A percentile compares a stretch with the other conserved stretches of the same genome.
phyloP scores from a whole-genome alignment of 2,329 filamentous ascomycete genomes.

The Cryphonectria radicalis region DNA sequence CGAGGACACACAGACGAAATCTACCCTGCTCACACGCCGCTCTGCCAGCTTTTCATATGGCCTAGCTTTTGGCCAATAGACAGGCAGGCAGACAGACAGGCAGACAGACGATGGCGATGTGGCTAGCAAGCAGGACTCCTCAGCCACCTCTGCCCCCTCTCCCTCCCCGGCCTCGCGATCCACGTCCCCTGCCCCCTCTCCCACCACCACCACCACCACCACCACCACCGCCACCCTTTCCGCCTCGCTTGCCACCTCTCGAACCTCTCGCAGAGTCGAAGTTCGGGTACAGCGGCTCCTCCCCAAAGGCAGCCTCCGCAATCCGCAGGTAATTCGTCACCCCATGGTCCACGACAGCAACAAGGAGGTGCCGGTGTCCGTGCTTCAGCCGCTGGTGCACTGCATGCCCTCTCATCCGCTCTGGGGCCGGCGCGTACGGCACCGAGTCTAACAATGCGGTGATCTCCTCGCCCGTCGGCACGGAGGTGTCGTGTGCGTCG shows the following conservation, averaged over 20 bases:
- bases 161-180: slow-evolving; percentile 44
- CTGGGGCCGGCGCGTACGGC: slow-evolving; percentile 65
- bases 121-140: neutral
- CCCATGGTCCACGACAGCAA: slow-evolving; percentile 89
- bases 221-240: slow-evolving; percentile 39
- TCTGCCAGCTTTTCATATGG: neutral
- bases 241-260: slow-evolving; percentile 45
- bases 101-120: neutral
- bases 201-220: slow-evolving; percentile 39
- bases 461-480: slow-evolving; percentile 77
- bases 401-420: slow-evolving; percentile 48
- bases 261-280: slow-evolving; percentile 46
- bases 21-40: neutral
- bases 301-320: slow-evolving; percentile 77
- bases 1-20: neutral
- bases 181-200: slow-evolving; percentile 49
- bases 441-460: slow-evolving; percentile 72
- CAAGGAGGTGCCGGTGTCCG: slow-evolving; percentile 79
- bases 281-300: slow-evolving; percentile 72
- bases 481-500: slow-evolving; percentile 69
- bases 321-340: slow-evolving; percentile 86
- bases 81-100: neutral
- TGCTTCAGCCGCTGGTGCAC: slow-evolving; percentile 82
- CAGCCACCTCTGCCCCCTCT: slow-evolving; percentile 40
- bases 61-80: no score